Conservation (phyloP, 2,329 filamentous ascomycete species). For the Ilyonectria destructans region DNA sequence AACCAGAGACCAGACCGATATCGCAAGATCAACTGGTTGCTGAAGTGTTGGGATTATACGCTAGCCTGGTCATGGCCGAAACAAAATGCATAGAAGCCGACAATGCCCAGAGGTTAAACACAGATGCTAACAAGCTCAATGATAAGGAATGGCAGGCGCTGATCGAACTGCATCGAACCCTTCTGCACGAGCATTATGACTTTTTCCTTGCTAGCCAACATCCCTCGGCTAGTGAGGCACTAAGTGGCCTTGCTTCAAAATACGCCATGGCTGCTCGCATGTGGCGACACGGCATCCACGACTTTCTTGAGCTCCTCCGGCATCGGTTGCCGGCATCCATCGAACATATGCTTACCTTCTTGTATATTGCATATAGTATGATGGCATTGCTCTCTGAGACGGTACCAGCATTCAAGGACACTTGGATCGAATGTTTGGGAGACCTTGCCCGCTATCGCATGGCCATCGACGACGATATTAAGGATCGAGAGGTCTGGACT, state of each 20-base stretch:
- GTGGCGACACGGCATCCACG: conserved; percentile 95
- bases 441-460: conserved; percentile 88
- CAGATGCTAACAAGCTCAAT: conserved; percentile 63
- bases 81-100: conserved; percentile 90
- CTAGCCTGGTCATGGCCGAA: conserved; percentile 88
- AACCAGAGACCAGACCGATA: conserved; percentile 72
- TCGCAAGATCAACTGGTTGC: conserved; percentile 84
- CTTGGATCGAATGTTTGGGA: conserved; percentile 94
- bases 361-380: conserved; percentile 92
- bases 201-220: conserved; percentile 92
- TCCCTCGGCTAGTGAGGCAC: conserved; percentile 79
- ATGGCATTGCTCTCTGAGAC: conserved; percentile 91
- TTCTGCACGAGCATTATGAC: conserved; percentile 88
- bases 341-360: conserved; percentile 93
- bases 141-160: conserved; percentile 88
- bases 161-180: conserved; percentile 84
- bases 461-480: conserved; percentile 87
- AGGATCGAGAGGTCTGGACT: conserved; percentile 86
- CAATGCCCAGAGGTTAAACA: conserved; percentile 69
- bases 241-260: conserved; percentile 81
- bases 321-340: conserved; percentile 82
- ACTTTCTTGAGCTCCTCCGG: conserved; percentile 83
- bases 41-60: conserved; percentile 89
- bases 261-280: conserved; percentile 94
- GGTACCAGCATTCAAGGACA: conserved; percentile 85